phyloP scores from a whole-genome alignment of 768 basidiomycete genomes.

The Tylopilus intermedius region DNA sequence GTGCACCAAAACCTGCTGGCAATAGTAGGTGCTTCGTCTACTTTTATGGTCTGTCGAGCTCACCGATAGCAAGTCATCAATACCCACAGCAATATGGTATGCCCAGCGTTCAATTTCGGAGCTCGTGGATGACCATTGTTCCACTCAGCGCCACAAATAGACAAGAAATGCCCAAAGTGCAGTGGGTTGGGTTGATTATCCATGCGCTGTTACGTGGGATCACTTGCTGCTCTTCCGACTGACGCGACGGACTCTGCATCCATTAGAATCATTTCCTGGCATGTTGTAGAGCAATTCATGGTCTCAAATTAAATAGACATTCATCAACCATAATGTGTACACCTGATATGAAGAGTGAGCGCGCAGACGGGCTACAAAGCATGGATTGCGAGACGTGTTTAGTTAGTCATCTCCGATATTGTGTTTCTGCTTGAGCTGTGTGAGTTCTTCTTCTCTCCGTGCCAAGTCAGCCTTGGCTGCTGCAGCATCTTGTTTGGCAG shows the following conservation, averaged over 20 bases:
- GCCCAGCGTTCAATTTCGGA: slow-evolving; percentile 15
- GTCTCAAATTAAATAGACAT: slow-evolving; percentile 2
- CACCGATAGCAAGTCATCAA: slow-evolving; percentile 41
- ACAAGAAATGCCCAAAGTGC: slow-evolving; percentile 50
- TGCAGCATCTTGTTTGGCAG: slow-evolving; percentile 92
- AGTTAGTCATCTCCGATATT: slow-evolving; percentile 71
- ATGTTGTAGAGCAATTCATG: slow-evolving; percentile 8
- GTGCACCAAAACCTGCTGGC: slow-evolving; percentile 61
- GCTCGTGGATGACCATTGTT: slow-evolving; percentile 1
- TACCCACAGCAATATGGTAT: slow-evolving; percentile 63
- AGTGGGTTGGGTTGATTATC: slow-evolving; percentile 18
- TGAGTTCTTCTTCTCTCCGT: slow-evolving; percentile 85
- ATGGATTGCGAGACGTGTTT: slow-evolving; percentile 10
- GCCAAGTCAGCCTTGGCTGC: slow-evolving; percentile 90
- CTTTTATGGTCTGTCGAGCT: slow-evolving; percentile 5
- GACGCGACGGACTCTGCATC: slow-evolving; percentile 9
- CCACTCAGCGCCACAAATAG: slow-evolving; percentile 52
- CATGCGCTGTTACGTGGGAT: neutral
- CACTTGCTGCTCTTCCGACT: slow-evolving; percentile 3
- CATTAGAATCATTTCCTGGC: slow-evolving; percentile 1
- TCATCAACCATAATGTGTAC: slow-evolving; percentile 10
- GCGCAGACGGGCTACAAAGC: slow-evolving; percentile 3
- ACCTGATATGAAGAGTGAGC: slow-evolving; percentile 1
- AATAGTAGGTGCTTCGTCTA: slow-evolving; percentile 48
- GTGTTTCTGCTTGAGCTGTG: slow-evolving; percentile 80